These are phyloP conservation scores for Malassezia dermatis DNA, from an alignment of 1,284 basidiomycete genomes.

Conservation along the genomic window DNA sequence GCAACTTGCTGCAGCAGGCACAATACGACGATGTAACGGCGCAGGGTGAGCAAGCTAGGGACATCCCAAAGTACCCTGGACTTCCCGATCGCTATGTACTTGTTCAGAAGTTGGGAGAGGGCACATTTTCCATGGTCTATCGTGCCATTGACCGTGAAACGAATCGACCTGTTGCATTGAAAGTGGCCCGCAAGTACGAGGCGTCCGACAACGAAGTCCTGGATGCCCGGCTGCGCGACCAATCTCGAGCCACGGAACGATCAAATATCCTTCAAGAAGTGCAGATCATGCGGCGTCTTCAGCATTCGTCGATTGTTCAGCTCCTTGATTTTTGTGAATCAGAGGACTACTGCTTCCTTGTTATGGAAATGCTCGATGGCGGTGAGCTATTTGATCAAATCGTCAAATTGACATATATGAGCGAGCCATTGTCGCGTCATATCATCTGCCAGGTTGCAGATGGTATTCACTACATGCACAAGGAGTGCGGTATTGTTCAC, in stretches of 20 bases:
- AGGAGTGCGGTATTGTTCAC: slow-evolving; percentile 94
- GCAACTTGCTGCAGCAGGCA: background rate
- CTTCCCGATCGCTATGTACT: slow-evolving; percentile 34
- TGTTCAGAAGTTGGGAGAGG: slow-evolving; percentile 50
- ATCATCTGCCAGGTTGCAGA: slow-evolving; percentile 95
- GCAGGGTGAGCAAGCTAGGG: slow-evolving; percentile 10
- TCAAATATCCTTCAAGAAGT: slow-evolving; percentile 99
- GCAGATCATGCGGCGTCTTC: slow-evolving; percentile 93
- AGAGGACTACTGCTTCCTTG: slow-evolving; percentile 82
- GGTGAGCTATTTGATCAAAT: slow-evolving; percentile 99
- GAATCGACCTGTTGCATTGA: slow-evolving; percentile 81
- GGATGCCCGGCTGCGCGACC: slow-evolving; percentile 42
- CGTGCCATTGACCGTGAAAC: slow-evolving; percentile 71
- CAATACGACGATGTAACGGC: background rate
- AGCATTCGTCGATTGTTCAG: slow-evolving; percentile 75
- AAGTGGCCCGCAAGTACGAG: slow-evolving; percentile 94
- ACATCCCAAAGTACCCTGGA: slow-evolving; percentile 1
- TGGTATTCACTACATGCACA: slow-evolving; percentile 89
- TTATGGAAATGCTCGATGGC: slow-evolving; percentile 70
- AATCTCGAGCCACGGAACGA: slow-evolving; percentile 54
- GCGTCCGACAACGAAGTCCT: slow-evolving; percentile 52
- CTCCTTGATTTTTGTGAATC: slow-evolving; percentile 58
- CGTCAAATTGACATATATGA: slow-evolving; percentile 97
- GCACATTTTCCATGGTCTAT: slow-evolving; percentile 97
- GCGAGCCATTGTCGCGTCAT: slow-evolving; percentile 62